These are phyloP conservation scores for Babesia ovata DNA, from an alignment of 169 alveolate genomes.

Conservation along the genomic window DNA sequence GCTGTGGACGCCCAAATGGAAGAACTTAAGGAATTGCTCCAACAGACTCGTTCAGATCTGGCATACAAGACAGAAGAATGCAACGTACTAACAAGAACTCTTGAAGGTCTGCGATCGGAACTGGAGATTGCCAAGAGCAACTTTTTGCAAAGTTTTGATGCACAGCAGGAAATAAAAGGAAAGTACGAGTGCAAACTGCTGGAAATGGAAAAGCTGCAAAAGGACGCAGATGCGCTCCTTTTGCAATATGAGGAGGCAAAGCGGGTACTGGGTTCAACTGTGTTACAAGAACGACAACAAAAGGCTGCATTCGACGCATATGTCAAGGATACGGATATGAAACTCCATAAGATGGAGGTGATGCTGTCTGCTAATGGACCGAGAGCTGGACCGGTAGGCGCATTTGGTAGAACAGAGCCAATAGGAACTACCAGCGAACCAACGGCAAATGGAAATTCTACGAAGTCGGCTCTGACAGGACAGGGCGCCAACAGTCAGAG, in stretches of 20 bases:
- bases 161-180: neutral
- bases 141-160: constrained; percentile 13
- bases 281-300: constrained; percentile 2
- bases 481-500: no score
- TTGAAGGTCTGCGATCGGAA: constrained; percentile 19
- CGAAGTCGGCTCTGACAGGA: neutral
- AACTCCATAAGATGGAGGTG: constrained; percentile 19
- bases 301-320: constrained; percentile 21
- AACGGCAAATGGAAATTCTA: neutral
- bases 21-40: constrained; percentile 48
- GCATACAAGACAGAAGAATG: constrained; percentile 36
- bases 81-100: constrained; percentile 9
- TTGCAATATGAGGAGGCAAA: constrained; percentile 6
- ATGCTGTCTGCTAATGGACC: neutral
- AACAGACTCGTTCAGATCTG: constrained; percentile 28
- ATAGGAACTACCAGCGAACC: neutral
- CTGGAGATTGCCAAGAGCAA: constrained; percentile 24
- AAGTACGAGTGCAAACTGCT: constrained; percentile 7
- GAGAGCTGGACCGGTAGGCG: no score
- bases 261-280: constrained; percentile 1
- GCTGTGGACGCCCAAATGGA: constrained; percentile 26
- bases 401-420: no score
- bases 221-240: neutral
- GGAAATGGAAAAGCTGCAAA: neutral
- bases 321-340: constrained; percentile 14